A percentile compares a stretch with the other conserved stretches of the same genome.
Conservation (phyloP, 176 grass and related monocot genomes). For the Eragrostis nindensis region DNA sequence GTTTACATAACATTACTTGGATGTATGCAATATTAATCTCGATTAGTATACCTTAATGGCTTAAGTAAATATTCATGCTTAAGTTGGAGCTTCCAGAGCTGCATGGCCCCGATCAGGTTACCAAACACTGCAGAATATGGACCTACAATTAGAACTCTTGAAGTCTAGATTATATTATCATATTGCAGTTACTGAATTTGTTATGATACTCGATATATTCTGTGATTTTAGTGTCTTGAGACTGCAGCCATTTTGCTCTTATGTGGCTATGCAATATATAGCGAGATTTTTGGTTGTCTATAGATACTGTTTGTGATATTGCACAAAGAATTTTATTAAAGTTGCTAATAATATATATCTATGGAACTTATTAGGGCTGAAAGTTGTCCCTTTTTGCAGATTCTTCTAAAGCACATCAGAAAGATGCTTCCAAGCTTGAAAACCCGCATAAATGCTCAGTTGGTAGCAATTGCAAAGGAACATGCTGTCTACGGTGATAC, state of each 20-base stretch:
- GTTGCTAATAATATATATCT: conserved; percentile 32
- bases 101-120: background rate
- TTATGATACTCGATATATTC: background rate
- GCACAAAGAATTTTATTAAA: conserved; percentile 6
- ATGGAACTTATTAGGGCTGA: conserved; percentile 17
- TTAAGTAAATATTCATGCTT: background rate
- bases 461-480: conserved; percentile 86
- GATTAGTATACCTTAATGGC: conserved; percentile 14
- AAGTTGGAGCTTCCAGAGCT: conserved; percentile 20
- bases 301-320: conserved; percentile 17
- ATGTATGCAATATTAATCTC: conserved; percentile 12
- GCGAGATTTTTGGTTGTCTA: background rate
- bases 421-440: conserved; percentile 91
- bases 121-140: background rate
- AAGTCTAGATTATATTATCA: background rate
- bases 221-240: background rate
- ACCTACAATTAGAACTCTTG: background rate
- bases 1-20: background rate
- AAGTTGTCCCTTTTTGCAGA: conserved; percentile 54
- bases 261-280: background rate
- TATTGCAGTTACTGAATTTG: background rate
- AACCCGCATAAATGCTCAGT: conserved; percentile 75
- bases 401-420: conserved; percentile 89
- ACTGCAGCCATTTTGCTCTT: background rate
- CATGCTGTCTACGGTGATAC: conserved; percentile 90